Base-by-base conservation (phyloP, 108 stramenopile species). In the Nannochloropsis granulata region DNA sequence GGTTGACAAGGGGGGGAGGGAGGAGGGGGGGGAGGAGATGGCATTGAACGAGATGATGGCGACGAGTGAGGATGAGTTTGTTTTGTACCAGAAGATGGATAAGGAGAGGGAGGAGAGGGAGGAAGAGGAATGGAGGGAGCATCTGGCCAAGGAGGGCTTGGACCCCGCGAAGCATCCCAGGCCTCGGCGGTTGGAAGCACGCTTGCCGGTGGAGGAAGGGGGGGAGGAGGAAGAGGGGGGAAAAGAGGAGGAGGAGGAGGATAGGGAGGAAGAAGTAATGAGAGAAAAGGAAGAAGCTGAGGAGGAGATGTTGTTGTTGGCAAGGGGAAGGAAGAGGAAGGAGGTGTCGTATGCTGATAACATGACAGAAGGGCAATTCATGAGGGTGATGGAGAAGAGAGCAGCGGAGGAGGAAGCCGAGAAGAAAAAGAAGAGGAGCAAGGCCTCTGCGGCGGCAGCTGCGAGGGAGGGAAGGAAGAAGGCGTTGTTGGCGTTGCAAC, bases 51-150 rank as follows among this genome's bases (percentile, higher is more conserved):
- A 96, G 87, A 92, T 96, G 78, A 91, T 97, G 83, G 95, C 96
- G 78, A 95, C 93, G 86, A 95, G 94, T 83, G 94, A 95, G 80
- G 92, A 90, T 25, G 96, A 98, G 83, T 93, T 94, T 87, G 85
- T 92, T 79, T 88, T 96, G 0, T 98, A 96, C 91, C 90, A 90
- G 44, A 82, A 91, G 44, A 91, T 95, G 78, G 97, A 98, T 86
- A 82, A 90, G 8, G 87, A 90, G 13, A 34, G 85, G 24, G n/a
- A 26, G 43, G 80, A 19, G 19, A 16, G 23, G 83, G 86, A 45
- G 83, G 79, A 83, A 21, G 43, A 45, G 83, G 80, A 80, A 80
- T 44, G 82, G 12, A 19, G 43, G 21, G n/a, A 44, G 19, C 34
- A 34, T 34, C 5, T 44, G 84, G 86, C 82, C 44, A 24, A 13